Conservation (phyloP, 306 rosid species). For the Pyrus communis region DNA sequence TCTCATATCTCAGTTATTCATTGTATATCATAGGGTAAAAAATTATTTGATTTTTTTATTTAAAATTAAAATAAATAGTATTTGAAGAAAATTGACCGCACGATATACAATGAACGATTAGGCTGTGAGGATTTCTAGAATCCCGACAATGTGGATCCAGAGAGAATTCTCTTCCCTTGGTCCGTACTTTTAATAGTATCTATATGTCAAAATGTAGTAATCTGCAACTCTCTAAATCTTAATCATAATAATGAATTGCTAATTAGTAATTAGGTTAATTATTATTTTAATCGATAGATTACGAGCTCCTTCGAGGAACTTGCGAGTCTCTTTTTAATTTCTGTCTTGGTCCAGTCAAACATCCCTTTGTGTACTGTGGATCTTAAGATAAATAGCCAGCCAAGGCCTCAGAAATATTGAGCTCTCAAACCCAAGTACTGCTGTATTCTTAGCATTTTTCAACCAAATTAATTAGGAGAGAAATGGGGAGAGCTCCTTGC, state of each 20-base stretch:
- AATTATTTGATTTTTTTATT: no score
- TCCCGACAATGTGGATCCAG: no score
- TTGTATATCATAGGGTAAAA: no score
- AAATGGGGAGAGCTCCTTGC: constrained; percentile 96
- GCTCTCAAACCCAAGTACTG: background rate
- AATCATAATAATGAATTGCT: background rate
- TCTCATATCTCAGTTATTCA: no score
- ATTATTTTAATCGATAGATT: background rate
- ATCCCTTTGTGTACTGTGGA: constrained; percentile 1
- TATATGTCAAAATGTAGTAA: background rate
- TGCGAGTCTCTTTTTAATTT: constrained; percentile 20
- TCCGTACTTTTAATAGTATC: background rate
- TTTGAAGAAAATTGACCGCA: no score
- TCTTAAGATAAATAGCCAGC: constrained; percentile 39
- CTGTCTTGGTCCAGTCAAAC: constrained; percentile 24
- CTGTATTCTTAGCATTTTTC: background rate
- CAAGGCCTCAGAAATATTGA: background rate
- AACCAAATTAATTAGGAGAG: background rate
- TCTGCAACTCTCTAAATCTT: background rate
- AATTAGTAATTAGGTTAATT: background rate
- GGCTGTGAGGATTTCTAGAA: rapidly evolving
- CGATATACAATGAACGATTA: rapidly evolving
- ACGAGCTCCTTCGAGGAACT: constrained; percentile 33
- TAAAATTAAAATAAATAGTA: no score
- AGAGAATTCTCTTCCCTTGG: no score